These are phyloP conservation scores for Dactylellina haptotyla DNA, from an alignment of 2,329 filamentous ascomycete species.

Conservation along the genomic window DNA sequence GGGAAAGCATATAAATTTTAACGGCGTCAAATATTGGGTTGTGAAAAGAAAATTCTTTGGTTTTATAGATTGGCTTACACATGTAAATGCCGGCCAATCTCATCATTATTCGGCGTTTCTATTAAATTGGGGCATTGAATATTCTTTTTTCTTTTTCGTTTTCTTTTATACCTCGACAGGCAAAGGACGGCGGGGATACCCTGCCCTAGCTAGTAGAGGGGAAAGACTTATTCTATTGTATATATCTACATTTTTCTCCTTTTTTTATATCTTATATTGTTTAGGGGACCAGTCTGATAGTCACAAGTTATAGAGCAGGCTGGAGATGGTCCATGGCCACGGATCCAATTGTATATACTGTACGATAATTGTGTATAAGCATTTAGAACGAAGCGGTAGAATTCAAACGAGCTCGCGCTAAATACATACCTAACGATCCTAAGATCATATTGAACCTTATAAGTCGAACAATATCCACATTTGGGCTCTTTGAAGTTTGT, in stretches of 20 bases:
- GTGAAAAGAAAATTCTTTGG: neutral
- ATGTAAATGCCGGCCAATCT: constrained; percentile 1
- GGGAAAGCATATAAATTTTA: neutral
- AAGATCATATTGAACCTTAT: neutral
- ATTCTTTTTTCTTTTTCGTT: constrained; percentile 1
- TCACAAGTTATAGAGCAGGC: neutral
- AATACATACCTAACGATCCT: neutral
- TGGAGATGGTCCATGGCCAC: neutral
- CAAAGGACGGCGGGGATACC: neutral
- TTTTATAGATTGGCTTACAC: neutral
- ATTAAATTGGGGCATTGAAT: too few species aligned
- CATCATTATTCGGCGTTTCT: constrained; percentile 20
- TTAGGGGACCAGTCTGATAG: neutral
- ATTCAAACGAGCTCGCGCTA: neutral
- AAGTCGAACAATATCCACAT: too few species aligned
- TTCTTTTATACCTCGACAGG: neutral
- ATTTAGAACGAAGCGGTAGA: neutral
- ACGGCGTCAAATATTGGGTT: neutral
- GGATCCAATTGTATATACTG: constrained; percentile 17
- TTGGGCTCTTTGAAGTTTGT: neutral
- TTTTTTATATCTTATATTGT: constrained; percentile 40
- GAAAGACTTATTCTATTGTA: too few species aligned
- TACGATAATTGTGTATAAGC: constrained; percentile 10
- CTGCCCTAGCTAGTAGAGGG: neutral
- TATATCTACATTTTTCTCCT: constrained; percentile 25